Conservation (phyloP, 371 early-diverging fungal species). For the Mortierella sp. region DNA sequence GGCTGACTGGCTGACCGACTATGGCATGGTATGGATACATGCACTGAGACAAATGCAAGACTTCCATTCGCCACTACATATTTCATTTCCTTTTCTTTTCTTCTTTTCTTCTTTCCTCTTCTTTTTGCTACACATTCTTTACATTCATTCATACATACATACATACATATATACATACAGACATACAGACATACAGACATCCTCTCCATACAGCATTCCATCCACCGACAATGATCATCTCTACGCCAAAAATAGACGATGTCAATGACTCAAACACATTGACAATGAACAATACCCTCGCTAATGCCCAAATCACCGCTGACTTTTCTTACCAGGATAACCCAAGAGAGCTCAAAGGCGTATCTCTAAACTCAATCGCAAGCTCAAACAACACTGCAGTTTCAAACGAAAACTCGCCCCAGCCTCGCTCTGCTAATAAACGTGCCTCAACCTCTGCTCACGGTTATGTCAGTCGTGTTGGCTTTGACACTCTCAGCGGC, state of each 20-base stretch:
- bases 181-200: too few relatives aligned
- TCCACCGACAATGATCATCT: conserved; percentile 39
- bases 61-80: too few relatives aligned
- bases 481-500: conserved; percentile 71
- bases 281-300: conserved; percentile 37
- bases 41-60: background rate
- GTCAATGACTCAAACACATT: conserved; percentile 30
- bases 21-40: background rate
- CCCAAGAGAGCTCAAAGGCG: background rate
- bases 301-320: conserved; percentile 37
- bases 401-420: conserved; percentile 8
- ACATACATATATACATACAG: too few relatives aligned
- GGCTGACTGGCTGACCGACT: too few relatives aligned
- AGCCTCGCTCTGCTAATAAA: background rate
- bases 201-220: background rate
- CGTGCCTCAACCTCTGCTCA: conserved; percentile 13
- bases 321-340: conserved; percentile 8
- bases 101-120: conserved; percentile 5
- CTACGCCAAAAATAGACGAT: conserved; percentile 35
- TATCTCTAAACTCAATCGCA: conserved; percentile 4
- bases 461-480: conserved; percentile 67
- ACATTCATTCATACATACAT: background rate
- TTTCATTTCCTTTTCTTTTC: background rate
- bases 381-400: conserved; percentile 8
- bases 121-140: background rate